These are phyloP conservation scores for Backusella luteola DNA, from an alignment of 192 early-diverging fungal genomes.

Conservation along the genomic window DNA sequence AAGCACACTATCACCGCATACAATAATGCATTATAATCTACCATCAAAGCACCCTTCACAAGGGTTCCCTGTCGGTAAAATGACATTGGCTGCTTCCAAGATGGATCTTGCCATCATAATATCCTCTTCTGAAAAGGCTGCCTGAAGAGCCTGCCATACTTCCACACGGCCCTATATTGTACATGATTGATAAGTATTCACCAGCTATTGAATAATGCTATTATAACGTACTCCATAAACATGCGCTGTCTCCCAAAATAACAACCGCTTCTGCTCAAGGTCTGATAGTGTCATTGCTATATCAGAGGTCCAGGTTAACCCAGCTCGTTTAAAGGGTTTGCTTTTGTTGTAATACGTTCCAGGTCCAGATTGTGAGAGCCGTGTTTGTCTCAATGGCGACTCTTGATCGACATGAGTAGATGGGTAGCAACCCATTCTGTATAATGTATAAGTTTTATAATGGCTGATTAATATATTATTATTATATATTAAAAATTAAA, in stretches of 20 bases:
- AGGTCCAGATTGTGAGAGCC: not conserved
- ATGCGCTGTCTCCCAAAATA: constrained; percentile 79
- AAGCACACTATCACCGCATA: not conserved
- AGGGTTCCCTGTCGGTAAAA: constrained; percentile 67
- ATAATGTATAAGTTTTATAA: not conserved
- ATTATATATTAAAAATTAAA: not conserved
- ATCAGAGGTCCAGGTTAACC: constrained; percentile 40
- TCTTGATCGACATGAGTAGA: not conserved
- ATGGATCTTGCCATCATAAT: constrained; percentile 57
- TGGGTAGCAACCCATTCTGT: constrained; percentile 3
- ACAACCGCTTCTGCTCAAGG: constrained; percentile 52
- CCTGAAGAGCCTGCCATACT: constrained; percentile 75
- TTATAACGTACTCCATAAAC: constrained; percentile 56
- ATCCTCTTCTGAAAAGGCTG: constrained; percentile 54
- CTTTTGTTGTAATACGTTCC: not conserved
- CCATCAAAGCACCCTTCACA: constrained; percentile 79
- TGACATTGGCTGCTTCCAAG: constrained; percentile 64
- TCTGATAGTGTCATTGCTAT: constrained; percentile 36
- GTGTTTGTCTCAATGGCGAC: not conserved
- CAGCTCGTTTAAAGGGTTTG: constrained; percentile 31
- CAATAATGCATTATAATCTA: not conserved
- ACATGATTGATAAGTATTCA: not conserved
- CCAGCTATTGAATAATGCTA: not conserved
- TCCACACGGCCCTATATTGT: constrained; percentile 56
- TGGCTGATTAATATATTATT: too few relatives aligned